Evolutionary conservation across 192 early-diverging fungal species (phyloP), one percentile per base, ranked within the genome.

Genomic region (Umbelopsis ramanniana): DNA sequence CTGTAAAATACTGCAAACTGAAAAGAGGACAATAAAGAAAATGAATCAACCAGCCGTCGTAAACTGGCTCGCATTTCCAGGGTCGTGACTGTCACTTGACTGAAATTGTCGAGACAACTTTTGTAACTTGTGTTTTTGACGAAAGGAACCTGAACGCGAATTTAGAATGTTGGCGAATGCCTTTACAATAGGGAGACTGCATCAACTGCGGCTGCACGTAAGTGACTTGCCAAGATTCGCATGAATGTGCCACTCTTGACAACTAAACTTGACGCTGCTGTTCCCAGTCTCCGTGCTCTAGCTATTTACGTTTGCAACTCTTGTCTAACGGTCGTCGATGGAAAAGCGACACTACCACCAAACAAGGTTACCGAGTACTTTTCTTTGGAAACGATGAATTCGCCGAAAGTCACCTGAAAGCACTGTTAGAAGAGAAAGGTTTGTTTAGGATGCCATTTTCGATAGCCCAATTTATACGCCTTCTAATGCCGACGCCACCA

Each of bases 381-480:
- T 97, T 96, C 76, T 96, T 96, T 84, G 96, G 96, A 0, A 90
- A 90, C 46, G 95, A 96, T 72, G 83, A 91, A 29, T 97, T 96
- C 81, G 91, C 92, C 6, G 79, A 86, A 0, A 74, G 73, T 4
- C 89, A 88, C 48, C 76, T 95, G 35, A 72, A 84, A 21, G 79
- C 83, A 6, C 75, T 97, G 46, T 72, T 87, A 9, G 70, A 83
- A 5, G 84, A 87, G 45, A 78, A 85, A 78, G 14, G 82, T 88
- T 68, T 40, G 43, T 33, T 43, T 5, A 4, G 6, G 6, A 4
- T 8, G 78, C 74, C 37, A 63, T 76, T 23, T 71, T 82, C 17
- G 71, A 74, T 26, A 50, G 46, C 46, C 10, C 46, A 17, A 17
- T 10, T 21, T 17, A 50, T n/a, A 19, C 2, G 6, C 1, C 1